A percentile compares a stretch with the other conserved stretches of the same genome.
Evolutionary conservation across 2,329 filamentous ascomycete genomes (phyloP).

Genomic region (Ophiocordyceps camponoti-rufipedis): DNA sequence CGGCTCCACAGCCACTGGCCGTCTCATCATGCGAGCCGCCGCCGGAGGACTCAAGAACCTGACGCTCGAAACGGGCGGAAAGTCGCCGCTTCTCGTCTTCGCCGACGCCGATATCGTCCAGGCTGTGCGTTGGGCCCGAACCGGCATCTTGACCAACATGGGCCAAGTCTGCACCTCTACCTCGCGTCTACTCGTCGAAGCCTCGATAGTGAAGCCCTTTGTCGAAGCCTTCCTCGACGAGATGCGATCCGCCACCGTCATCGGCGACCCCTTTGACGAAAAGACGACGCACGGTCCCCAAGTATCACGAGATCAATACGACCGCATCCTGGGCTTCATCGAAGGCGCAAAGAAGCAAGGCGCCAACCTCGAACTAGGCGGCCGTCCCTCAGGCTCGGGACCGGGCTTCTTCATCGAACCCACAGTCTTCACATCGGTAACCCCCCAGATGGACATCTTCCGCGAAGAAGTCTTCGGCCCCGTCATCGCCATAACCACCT

Average conservation of each 20-base stretch:
- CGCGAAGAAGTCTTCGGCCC: conserved; percentile 88
- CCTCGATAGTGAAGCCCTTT: conserved; percentile 62
- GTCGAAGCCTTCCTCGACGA: conserved; percentile 70
- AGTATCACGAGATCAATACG: conserved; percentile 69
- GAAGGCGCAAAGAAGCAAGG: conserved; percentile 44
- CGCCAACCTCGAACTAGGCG: conserved; percentile 39
- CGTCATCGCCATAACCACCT: conserved; percentile 71
- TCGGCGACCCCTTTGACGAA: conserved; percentile 64
- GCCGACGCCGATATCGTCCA: conserved; percentile 61
- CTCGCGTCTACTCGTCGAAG: conserved; percentile 72
- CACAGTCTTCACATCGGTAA: conserved; percentile 75
- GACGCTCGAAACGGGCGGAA: conserved; percentile 62
- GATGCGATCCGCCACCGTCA: conserved; percentile 64
- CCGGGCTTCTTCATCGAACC: conserved; percentile 86
- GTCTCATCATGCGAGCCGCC: conserved; percentile 64
- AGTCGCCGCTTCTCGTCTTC: conserved; percentile 68
- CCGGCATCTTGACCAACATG: conserved; percentile 48
- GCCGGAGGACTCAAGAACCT: conserved; percentile 73
- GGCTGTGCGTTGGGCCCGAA: conserved; percentile 63
- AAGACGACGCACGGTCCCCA: conserved; percentile 81
- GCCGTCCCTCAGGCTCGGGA: conserved; percentile 38
- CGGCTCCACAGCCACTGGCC: conserved; percentile 55
- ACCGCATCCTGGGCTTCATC: conserved; percentile 75
- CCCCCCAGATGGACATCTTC: conserved; percentile 74
- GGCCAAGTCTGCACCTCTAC: conserved; percentile 56